phyloP scores from a whole-genome alignment of 177 flowering plant species.

The Vitis hybrid region DNA sequence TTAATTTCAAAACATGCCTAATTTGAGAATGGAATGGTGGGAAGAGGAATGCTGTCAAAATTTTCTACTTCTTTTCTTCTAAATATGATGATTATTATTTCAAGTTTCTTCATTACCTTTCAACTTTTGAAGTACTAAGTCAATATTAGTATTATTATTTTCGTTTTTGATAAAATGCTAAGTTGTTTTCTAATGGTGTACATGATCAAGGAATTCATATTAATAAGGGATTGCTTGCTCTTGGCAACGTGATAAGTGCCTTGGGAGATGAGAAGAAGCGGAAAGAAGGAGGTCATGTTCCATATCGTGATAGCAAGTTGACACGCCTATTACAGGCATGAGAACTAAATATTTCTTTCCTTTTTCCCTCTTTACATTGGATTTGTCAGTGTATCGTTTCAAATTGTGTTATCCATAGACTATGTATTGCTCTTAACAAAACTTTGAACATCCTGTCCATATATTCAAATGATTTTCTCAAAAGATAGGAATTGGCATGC shows the following conservation, averaged over 20 bases:
- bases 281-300: conserved; percentile 96
- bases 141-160: not conserved
- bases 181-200: conserved; percentile 14
- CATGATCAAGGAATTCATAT: conserved; percentile 68
- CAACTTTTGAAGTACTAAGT: too few relatives aligned
- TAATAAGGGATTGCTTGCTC: conserved; percentile 88
- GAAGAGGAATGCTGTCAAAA: not conserved
- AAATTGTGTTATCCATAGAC: not conserved
- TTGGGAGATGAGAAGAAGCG: conserved; percentile 96
- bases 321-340: conserved; percentile 91
- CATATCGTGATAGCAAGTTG: conserved; percentile 96
- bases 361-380: not conserved
- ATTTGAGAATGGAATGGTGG: not conserved
- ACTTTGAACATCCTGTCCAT: too few relatives aligned
- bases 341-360: not conserved
- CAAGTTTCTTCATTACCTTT: too few relatives aligned
- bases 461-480: too few relatives aligned
- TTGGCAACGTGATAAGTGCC: conserved; percentile 99
- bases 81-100: too few relatives aligned
- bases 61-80: conserved; percentile 3
- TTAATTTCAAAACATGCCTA: not conserved
- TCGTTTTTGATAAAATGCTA: not conserved
- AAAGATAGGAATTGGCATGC: too few relatives aligned
- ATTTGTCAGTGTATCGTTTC: not conserved
- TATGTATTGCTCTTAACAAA: too few relatives aligned